phyloP scores from a whole-genome alignment of 257 asterid genomes.

The Rubia yunnanensis region DNA sequence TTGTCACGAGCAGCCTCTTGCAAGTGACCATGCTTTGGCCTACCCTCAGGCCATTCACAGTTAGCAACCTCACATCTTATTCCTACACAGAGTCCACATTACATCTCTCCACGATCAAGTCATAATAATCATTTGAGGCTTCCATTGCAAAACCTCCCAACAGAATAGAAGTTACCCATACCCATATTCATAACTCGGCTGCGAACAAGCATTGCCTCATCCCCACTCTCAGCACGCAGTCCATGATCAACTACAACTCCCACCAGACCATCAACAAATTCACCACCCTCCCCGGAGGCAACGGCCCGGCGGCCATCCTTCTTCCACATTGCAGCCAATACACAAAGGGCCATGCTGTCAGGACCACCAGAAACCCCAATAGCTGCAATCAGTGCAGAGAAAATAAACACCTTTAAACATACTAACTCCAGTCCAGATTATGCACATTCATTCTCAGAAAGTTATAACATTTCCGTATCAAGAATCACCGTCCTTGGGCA shows the following conservation, averaged over 20 bases:
- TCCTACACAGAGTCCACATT: constrained; percentile 60
- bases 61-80: constrained; percentile 66
- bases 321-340: constrained; percentile 77
- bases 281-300: constrained; percentile 28
- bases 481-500: neutral
- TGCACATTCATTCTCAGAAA: neutral
- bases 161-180: constrained; percentile 22
- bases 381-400: constrained; percentile 37
- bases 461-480: neutral
- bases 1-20: constrained; percentile 88
- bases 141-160: constrained; percentile 14
- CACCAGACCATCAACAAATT: constrained; percentile 52
- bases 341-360: constrained; percentile 86
- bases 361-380: constrained; percentile 96
- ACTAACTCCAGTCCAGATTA: neutral
- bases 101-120: constrained; percentile 26
- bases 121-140: constrained; percentile 19
- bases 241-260: constrained; percentile 90
- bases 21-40: constrained; percentile 71
- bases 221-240: constrained; percentile 69
- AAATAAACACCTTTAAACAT: neutral
- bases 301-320: constrained; percentile 20
- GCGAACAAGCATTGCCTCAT: constrained; percentile 57
- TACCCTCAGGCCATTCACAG: constrained; percentile 81
- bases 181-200: constrained; percentile 67